A percentile compares a stretch with the other conserved stretches of the same genome.
Conservation (phyloP, 306 rosid species). For the Amphicarpaea edgeworthii region DNA sequence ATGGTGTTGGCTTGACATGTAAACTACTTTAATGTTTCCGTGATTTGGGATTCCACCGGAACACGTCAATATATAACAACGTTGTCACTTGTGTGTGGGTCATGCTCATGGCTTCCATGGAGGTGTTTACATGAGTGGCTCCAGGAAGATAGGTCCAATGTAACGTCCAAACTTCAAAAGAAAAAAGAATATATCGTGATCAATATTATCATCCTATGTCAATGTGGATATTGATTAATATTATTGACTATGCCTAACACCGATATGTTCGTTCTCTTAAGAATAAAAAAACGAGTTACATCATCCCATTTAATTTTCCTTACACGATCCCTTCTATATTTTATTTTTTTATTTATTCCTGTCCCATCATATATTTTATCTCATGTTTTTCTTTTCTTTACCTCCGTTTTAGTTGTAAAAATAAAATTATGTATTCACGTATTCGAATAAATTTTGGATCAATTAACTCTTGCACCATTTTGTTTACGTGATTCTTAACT, state of each 20-base stretch:
- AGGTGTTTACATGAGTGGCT: not conserved
- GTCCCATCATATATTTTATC: not conserved
- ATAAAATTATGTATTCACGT: too few relatives aligned
- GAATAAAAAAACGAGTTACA: too few relatives aligned
- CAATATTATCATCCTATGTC: not conserved
- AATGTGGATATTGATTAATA: too few relatives aligned
- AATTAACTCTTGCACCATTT: too few relatives aligned
- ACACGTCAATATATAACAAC: slow-evolving; percentile 1
- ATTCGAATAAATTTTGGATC: not conserved
- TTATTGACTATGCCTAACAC: not conserved
- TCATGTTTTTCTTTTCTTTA: not conserved
- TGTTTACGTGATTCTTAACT: not conserved
- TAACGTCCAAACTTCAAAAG: slow-evolving; percentile 24
- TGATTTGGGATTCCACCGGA: slow-evolving; percentile 27
- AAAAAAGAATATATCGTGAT: slow-evolving; percentile 18
- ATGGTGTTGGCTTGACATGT: not conserved
- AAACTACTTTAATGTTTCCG: slow-evolving; percentile 32
- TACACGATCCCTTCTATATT: not conserved
- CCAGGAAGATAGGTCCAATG: slow-evolving; percentile 40
- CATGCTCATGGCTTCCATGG: not conserved
- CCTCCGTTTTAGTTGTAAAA: too few relatives aligned
- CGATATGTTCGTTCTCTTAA: not conserved
- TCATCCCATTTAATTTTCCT: not conserved
- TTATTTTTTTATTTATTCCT: not conserved
- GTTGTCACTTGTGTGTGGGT: not conserved